Evolutionary conservation across 805 yeast genomes (phyloP).

Genomic region (Hanseniaspora nectarophila): DNA sequence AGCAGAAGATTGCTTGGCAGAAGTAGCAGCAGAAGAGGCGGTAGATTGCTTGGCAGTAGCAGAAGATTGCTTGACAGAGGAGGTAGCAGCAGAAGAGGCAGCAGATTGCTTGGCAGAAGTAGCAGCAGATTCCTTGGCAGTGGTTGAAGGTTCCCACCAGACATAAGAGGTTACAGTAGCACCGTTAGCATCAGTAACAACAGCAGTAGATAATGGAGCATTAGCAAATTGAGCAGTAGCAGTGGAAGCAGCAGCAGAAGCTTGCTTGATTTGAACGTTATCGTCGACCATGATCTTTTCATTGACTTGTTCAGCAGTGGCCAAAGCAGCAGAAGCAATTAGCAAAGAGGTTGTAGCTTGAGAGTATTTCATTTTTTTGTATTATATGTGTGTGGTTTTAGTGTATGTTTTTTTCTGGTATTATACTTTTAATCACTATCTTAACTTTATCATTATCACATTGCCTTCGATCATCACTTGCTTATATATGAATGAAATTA

Average conservation of each 20-base stretch:
- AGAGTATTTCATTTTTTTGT: conserved; percentile 9
- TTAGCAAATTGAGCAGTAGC: background rate
- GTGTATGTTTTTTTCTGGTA: background rate
- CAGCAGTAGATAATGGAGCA: conserved; percentile 7
- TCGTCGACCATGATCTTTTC: background rate
- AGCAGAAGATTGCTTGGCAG: background rate
- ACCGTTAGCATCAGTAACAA: conserved; percentile 1
- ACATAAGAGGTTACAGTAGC: background rate
- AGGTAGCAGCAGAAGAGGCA: background rate
- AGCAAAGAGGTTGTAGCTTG: background rate
- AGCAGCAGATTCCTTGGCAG: background rate
- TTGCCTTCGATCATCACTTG: no score
- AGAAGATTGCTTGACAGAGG: background rate
- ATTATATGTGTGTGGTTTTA: background rate
- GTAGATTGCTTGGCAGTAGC: background rate
- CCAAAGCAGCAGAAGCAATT: conserved; percentile 6
- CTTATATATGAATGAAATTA: no score
- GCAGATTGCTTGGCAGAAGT: background rate
- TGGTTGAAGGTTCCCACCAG: conserved; percentile 10
- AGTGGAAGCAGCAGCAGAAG: background rate
- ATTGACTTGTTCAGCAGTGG: background rate
- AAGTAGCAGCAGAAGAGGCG: background rate
- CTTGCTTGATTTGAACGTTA: conserved; percentile 5
- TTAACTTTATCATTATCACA: no score
- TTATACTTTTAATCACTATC: no score